Conservation (phyloP, 768 basidiomycete genomes). For the Termitomyces sp. region DNA sequence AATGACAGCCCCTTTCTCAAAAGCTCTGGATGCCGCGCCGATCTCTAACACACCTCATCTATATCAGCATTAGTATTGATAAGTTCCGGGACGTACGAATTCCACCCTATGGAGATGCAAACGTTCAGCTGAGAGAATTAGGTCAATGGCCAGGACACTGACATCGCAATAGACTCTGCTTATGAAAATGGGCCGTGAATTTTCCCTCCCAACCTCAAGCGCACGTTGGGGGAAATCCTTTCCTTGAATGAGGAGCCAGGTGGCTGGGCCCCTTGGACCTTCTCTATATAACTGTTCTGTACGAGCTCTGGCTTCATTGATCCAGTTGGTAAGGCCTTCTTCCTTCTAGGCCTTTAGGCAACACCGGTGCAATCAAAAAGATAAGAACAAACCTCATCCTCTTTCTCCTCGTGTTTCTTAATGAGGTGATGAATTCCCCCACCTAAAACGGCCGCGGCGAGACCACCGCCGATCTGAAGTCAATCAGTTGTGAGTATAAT, state of each 20-base stretch:
- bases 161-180: constrained; percentile 57
- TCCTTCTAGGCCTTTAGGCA: constrained; percentile 26
- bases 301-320: constrained; percentile 48
- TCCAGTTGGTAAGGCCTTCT: constrained; percentile 47
- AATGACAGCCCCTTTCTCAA: constrained; percentile 58
- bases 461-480: constrained; percentile 56
- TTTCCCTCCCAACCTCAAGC: constrained; percentile 50
- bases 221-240: constrained; percentile 54
- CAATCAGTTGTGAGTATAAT: constrained; percentile 3
- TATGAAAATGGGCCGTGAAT: constrained; percentile 48
- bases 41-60: constrained; percentile 35
- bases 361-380: neutral
- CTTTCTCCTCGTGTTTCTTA: constrained; percentile 38
- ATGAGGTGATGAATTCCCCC: constrained; percentile 2
- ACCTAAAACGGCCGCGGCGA: constrained; percentile 22
- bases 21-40: constrained; percentile 56
- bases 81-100: constrained; percentile 40
- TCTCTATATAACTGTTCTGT: constrained; percentile 40
- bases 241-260: constrained; percentile 60
- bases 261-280: constrained; percentile 40
- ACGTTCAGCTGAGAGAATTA: neutral
- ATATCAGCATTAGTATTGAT: constrained; percentile 19
- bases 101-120: constrained; percentile 35
- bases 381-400: constrained; percentile 42
- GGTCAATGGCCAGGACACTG: constrained; percentile 11